Base-by-base conservation (phyloP, 805 yeast species). In the Sungouiozyma intestinalis region DNA sequence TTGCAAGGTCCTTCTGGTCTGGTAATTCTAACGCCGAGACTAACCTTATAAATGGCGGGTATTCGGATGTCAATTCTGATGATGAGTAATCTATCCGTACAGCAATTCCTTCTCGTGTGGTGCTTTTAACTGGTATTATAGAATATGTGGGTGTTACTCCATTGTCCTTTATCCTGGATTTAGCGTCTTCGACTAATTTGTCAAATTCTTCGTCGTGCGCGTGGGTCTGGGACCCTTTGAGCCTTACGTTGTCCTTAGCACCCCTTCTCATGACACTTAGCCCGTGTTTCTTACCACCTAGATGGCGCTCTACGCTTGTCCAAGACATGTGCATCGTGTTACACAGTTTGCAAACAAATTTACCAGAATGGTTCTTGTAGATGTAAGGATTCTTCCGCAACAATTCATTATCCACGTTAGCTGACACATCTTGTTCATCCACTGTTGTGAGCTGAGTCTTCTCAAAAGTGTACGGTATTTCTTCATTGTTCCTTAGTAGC, bases 251-350 rank as follows among this genome's bases (percentile, higher is more conserved):
- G 29, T 24, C 29, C 11, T 11, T 24, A 7, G 29, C 29, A n/a
- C 71, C 71, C 48, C 96, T 67, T 47, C 77, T 72, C 49, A 81
- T 76, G 27, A 88, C 68, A 53, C 80, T 83, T 49, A 78, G 57
- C 45, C 79, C 85, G 63, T 90, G 98, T 55, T 82, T 83, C 49
- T 76, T 74, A 15, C 97, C 97, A 39, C 81, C 79, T 4, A 90
- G 69, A 58, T 90, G 98, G 2, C 92, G 71, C 16, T 87, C 68
- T 49, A 85, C 92, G 18, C 92, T 80, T 11, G 85, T 74, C 54
- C 86, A 90, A 16, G 81, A 76, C 36, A 76, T 69, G 62, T 90
- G 97, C 15, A 83, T 71, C 0, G 97, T 88, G 29, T 79, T 66
- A 59, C 98, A 90, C 17, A 90, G 68, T 44, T 77, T 72, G 58